Evolutionary conservation across 495 filamentous ascomycete genomes (phyloP), one percentile per base, ranked within the genome.

Genomic region (Amorphotheca resinae): DNA sequence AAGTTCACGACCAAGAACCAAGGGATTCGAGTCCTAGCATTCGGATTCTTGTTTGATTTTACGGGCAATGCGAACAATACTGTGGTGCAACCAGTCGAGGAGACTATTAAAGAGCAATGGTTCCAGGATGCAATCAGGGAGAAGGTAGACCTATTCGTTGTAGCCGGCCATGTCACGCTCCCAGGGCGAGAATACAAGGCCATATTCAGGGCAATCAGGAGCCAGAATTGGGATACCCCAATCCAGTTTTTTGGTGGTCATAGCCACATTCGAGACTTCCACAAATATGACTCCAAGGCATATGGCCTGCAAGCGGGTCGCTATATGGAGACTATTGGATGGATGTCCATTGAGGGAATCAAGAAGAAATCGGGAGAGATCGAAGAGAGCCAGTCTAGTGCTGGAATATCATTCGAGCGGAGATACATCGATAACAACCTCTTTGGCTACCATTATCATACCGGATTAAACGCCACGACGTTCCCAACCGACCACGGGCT

Each of bases 281-380:
- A 68, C 14, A 72, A 73, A 37, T 96, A 83, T 54, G 91, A 96
- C 57, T 64, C 68, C 33, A 82, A 80, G 48, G 81, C 88, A 1
- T 81, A 79, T 45, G 91, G 77, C 0, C 62, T 98, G 11, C 87
- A 87, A 23, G 87, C 82, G 54, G 91, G 91, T n/a, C 73, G 89
- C 2, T 98, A 95, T 60, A 87, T 95, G 73, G 91, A 98, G 63
- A 96, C 93, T n/a, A 78, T 95, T 38, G 91, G 91, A 4, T 98
- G 87, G 67, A 73, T 93, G 75, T 93, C 87, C 8, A 80, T 96
- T 40, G 69, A 77, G 32, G 87, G 84, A 5, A 64, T 88, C 21
- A 58, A 64, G 17, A 63, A 41, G 22, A 41, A 52, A 40, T 45
- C 50, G 42, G 46, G 49, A 45, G 30, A 49, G 49, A 54, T 54